Conservation (phyloP, 495 filamentous ascomycete genomes). For the Trichoderma erinaceum region DNA sequence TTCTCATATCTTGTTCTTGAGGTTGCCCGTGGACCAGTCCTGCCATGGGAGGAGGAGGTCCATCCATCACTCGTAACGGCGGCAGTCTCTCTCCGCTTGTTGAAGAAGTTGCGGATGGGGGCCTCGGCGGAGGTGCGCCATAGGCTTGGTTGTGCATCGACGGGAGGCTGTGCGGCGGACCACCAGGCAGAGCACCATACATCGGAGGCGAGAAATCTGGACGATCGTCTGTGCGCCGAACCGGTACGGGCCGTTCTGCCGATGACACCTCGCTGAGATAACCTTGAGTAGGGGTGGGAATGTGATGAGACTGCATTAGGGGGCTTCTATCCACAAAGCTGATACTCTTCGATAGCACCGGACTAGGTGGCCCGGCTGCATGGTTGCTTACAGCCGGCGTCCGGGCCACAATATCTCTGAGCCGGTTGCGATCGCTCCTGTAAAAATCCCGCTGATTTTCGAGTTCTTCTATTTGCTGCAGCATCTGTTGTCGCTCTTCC, state of each 20-base stretch:
- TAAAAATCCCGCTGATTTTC: constrained; percentile 43
- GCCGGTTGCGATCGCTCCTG: constrained; percentile 55
- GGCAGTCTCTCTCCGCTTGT: constrained; percentile 34
- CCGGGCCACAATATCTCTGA: constrained; percentile 55
- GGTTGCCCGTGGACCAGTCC: constrained; percentile 17
- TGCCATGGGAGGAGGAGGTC: constrained; percentile 23
- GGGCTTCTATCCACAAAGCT: constrained; percentile 31
- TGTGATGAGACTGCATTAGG: constrained; percentile 21
- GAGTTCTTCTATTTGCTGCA: constrained; percentile 42
- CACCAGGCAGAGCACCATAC: constrained; percentile 22
- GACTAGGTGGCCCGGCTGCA: constrained; percentile 44
- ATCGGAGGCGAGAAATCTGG: constrained; percentile 32
- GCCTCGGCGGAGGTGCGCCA: constrained; percentile 36
- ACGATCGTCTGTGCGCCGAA: constrained; percentile 40
- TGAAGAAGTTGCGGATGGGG: constrained; percentile 29
- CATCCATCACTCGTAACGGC: constrained; percentile 36
- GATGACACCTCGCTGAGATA: constrained; percentile 30
- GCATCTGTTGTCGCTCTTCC: constrained; percentile 45
- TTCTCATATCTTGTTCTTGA: constrained; percentile 15
- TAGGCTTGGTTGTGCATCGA: constrained; percentile 19
- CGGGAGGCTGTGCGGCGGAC: neutral
- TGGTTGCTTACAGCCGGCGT: constrained; percentile 46
- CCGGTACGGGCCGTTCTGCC: constrained; percentile 38
- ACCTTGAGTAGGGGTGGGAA: constrained; percentile 23
- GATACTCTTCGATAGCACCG: constrained; percentile 27